Evolutionary conservation across 2,329 filamentous ascomycete genomes (phyloP), one percentile per base, ranked within the genome.

Genomic region (Colletotrichum euphorbiae): DNA sequence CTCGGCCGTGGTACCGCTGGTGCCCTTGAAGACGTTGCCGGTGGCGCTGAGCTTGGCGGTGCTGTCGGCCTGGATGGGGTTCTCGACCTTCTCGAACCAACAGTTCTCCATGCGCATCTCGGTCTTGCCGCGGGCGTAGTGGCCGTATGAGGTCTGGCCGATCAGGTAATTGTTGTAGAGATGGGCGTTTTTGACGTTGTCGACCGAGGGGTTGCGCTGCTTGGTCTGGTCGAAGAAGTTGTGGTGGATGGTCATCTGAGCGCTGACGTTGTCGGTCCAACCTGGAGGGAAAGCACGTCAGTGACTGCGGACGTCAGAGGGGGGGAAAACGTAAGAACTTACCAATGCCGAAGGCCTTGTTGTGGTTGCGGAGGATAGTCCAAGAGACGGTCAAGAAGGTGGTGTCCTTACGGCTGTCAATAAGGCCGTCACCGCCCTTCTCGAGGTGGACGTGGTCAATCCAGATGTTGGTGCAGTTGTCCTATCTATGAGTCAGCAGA

Each of bases 101-200:
- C 70, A 71, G 67, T 75, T 74, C 68, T 75, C 73, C n/a, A 75
- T 69, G 38, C 71, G 69, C 65, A 71, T 71, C 56, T 72, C 67
- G 7, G 73, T 74, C 38, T 46, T 63, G 11, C 73, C 73, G 8
- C 73, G 71, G 11, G 72, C 69, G 57, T 74, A 74, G 71, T 74
- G 72, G 8, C 73, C 73, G 57, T 74, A 74, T 2, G 70, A 72
- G 9, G 70, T 73, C 48, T 69, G 61, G 6, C 72, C 71, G 60
- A 71, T 57, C 17, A 74, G 69, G 55, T 74, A 73, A 65, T 75
- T 75, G 65, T 75, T 75, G 72, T 75, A 75, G n/a, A 75, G 55
- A 51, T 75, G 73, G 21, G 71, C 72, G 58, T 73, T 57, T 43
- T 70, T 70, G 38, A 75, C 67, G 62, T 73, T 74, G 70, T 74